phyloP scores from a whole-genome alignment of 2,329 filamentous ascomycete genomes.

The Talaromyces islandicus region DNA sequence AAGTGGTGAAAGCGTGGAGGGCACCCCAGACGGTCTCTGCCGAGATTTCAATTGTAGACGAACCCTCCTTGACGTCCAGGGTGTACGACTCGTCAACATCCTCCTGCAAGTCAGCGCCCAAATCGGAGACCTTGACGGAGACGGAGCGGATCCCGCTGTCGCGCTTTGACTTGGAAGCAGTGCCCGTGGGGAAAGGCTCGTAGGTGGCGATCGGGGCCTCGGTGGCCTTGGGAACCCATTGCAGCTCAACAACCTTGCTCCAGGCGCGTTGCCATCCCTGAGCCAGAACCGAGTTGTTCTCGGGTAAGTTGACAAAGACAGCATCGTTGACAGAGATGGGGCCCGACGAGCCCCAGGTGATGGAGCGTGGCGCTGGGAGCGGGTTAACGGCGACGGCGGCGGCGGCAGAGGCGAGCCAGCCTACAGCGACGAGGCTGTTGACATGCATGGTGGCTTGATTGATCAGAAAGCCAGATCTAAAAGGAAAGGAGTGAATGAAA shows the following conservation, averaged over 20 bases:
- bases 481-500: not conserved
- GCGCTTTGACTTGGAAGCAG: slow-evolving; percentile 24
- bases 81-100: slow-evolving; percentile 55
- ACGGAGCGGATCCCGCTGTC: slow-evolving; percentile 34
- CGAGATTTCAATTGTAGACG: slow-evolving; percentile 39
- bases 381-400: slow-evolving; percentile 48
- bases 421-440: slow-evolving; percentile 15
- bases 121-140: slow-evolving; percentile 42
- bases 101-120: slow-evolving; percentile 46
- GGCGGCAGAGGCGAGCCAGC: slow-evolving; percentile 30
- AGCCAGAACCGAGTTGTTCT: slow-evolving; percentile 31
- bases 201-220: slow-evolving; percentile 49
- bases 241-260: slow-evolving; percentile 42
- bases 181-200: slow-evolving; percentile 45
- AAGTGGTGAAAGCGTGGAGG: slow-evolving; percentile 52
- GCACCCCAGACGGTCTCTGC: slow-evolving; percentile 50
- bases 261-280: slow-evolving; percentile 48
- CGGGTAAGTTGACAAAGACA: slow-evolving; percentile 33
- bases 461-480: not conserved
- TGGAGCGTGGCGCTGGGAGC: slow-evolving; percentile 48
- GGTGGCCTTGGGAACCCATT: slow-evolving; percentile 50
- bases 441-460: slow-evolving; percentile 3
- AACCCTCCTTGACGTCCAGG: slow-evolving; percentile 36
- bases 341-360: slow-evolving; percentile 50
- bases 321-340: slow-evolving; percentile 36